Conservation (phyloP, 352 stramenopile genomes). For the Phytophthora sansomeana region DNA sequence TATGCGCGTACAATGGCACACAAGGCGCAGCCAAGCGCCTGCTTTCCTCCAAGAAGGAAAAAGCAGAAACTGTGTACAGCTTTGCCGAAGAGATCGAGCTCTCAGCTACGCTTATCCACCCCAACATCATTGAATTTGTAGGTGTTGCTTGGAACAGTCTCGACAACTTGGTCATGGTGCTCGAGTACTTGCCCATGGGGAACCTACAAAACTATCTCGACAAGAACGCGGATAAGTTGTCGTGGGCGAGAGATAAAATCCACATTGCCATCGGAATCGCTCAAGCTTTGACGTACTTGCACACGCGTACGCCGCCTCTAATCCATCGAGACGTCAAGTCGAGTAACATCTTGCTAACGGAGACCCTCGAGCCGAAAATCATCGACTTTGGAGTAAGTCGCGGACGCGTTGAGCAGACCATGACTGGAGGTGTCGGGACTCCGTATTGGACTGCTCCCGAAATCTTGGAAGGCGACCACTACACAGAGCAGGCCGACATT, state of each 20-base stretch:
- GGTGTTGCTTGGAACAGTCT: constrained; percentile 55
- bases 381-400: constrained; percentile 83
- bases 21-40: constrained; percentile 50
- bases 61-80: constrained; percentile 23
- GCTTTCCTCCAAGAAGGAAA: constrained; percentile 24
- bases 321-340: constrained; percentile 40
- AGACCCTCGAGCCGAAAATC: constrained; percentile 62
- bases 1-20: constrained; percentile 46
- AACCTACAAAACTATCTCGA: constrained; percentile 27
- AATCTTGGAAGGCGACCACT: constrained; percentile 57
- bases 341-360: constrained; percentile 76
- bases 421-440: constrained; percentile 80
- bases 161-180: constrained; percentile 37
- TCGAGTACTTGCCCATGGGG: constrained; percentile 32
- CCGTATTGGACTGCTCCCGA: constrained; percentile 85
- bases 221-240: constrained; percentile 19
- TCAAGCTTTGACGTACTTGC: constrained; percentile 36
- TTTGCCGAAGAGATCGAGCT: constrained; percentile 51
- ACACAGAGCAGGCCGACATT: constrained; percentile 67
- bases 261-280: constrained; percentile 31
- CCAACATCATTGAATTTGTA: constrained; percentile 53
- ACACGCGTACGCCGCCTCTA: constrained; percentile 26
- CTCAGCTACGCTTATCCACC: constrained; percentile 48
- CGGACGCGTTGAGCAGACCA: constrained; percentile 10
- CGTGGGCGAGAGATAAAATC: constrained; percentile 42